These are phyloP conservation scores for Vitis amurensis DNA, from an alignment of 164 flowering plant species.

Conservation along the genomic window DNA sequence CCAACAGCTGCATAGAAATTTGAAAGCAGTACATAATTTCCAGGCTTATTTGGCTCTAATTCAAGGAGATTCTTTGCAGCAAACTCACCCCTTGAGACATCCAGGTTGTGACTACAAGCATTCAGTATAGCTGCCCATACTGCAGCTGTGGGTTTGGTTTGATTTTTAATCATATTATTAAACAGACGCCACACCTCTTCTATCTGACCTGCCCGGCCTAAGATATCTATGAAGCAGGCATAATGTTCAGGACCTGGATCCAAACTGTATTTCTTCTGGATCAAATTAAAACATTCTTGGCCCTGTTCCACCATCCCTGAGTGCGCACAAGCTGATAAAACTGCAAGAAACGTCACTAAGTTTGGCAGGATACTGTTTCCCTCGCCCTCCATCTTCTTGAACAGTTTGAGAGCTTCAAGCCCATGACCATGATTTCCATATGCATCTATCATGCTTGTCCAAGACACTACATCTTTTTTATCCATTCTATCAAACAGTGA, in stretches of 20 bases:
- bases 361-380: slow-evolving; percentile 34
- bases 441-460: slow-evolving; percentile 57
- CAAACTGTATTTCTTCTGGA: slow-evolving; percentile 33
- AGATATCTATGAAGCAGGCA: slow-evolving; percentile 49
- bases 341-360: slow-evolving; percentile 46
- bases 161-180: slow-evolving; percentile 28
- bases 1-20: slow-evolving; percentile 60
- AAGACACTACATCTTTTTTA: slow-evolving; percentile 41
- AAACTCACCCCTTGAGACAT: slow-evolving; percentile 41
- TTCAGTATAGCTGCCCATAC: slow-evolving; percentile 53
- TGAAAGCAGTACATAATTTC: slow-evolving; percentile 39
- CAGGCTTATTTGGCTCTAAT: slow-evolving; percentile 49
- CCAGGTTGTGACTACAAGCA: slow-evolving; percentile 45
- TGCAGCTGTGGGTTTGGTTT: slow-evolving; percentile 18
- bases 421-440: slow-evolving; percentile 51
- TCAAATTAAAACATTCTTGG: slow-evolving; percentile 28
- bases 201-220: slow-evolving; percentile 46
- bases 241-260: slow-evolving; percentile 50
- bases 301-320: slow-evolving; percentile 52
- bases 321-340: slow-evolving; percentile 64
- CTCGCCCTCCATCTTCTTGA: slow-evolving; percentile 35
- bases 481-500: slow-evolving; percentile 30
- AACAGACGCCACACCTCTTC: slow-evolving; percentile 51
- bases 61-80: slow-evolving; percentile 47
- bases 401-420: slow-evolving; percentile 44